A percentile compares a stretch with the other conserved stretches of the same genome.
These are phyloP conservation scores for Scheffersomyces insectosa DNA, from an alignment of 1,139 yeast genomes.

Conservation along the genomic window DNA sequence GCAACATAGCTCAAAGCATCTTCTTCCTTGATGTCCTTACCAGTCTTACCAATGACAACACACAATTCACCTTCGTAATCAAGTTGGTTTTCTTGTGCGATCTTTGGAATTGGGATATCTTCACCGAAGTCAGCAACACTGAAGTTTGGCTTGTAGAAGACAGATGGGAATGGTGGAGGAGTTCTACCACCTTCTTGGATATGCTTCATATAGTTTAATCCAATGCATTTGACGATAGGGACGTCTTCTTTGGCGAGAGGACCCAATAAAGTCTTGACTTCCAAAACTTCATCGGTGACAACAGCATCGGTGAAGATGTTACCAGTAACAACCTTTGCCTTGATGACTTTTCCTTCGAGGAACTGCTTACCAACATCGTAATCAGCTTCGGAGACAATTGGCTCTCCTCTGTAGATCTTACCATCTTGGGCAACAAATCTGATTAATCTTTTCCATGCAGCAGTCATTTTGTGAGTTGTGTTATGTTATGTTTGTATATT, in stretches of 20 bases:
- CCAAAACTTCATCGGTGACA: slow-evolving; percentile 34
- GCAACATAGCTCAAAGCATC: slow-evolving; percentile 49
- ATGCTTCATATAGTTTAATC: slow-evolving; percentile 36
- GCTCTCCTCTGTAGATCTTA: slow-evolving; percentile 15
- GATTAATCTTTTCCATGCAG: slow-evolving; percentile 16
- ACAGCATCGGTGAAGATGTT: slow-evolving; percentile 38
- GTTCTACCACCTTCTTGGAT: slow-evolving; percentile 28
- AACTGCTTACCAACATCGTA: slow-evolving; percentile 12
- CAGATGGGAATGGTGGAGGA: slow-evolving; percentile 47
- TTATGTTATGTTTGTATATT: too few species aligned
- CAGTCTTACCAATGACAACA: slow-evolving; percentile 52
- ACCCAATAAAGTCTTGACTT: slow-evolving; percentile 32
- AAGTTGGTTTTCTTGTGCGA: slow-evolving; percentile 37
- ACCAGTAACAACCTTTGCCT: slow-evolving; percentile 41
- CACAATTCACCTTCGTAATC: slow-evolving; percentile 59
- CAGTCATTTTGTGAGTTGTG: background rate
- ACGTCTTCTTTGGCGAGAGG: slow-evolving; percentile 38
- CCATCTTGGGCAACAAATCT: slow-evolving; percentile 17
- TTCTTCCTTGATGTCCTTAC: slow-evolving; percentile 40
- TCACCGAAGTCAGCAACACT: slow-evolving; percentile 39
- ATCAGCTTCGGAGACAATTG: slow-evolving; percentile 9
- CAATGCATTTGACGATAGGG: slow-evolving; percentile 38
- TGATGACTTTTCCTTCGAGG: slow-evolving; percentile 10
- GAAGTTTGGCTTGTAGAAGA: slow-evolving; percentile 48
- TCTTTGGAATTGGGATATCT: slow-evolving; percentile 40